Evolutionary conservation across 805 yeast species (phyloP), one percentile per base, ranked within the genome.

Genomic region (Tetrapisispora namnaoensis): DNA sequence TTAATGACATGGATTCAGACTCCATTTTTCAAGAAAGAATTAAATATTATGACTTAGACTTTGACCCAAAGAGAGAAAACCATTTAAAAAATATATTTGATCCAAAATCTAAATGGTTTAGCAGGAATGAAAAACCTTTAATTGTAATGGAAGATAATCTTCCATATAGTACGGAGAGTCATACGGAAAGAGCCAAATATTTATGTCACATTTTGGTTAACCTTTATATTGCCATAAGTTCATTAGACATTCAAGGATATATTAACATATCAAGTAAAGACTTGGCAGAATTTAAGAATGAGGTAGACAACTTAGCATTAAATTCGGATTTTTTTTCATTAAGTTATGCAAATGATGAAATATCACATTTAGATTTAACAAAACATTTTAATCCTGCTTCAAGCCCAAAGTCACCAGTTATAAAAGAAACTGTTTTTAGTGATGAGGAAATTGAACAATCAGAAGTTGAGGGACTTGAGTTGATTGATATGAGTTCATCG

Each of bases 161-260:
- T 27, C 98, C 98, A 0, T 93, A 90, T 63, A 68, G 72, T 40
- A 76, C 83, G 0, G 97, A 88, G 62, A 57, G 78, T 1, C 80
- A 79, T 16, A 68, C 68, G 34, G 95, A 85, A 49, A 84, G 81
- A 50, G 83, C 86, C 17, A 75, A 73, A 47, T 89, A 88, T 56
- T 69, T 91, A 37, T 75, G 86, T 41, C 93, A 84, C 59, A 84
- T 91, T n/a, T 74, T 90, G 32, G 76, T 83, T 2, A 88, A 86
- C 63, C 65, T 93, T 18, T 86, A 86, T 62, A 78, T 86, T 49
- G 88, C 96, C 10, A 75, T 86, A 43, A 74, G 78, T 49, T 77
- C 93, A 3, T 69, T 83, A 52, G 95, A 88, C 61, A 70, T 88
- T 16, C 83, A 79, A 57, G 91, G 95, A 2, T 70, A 76, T 8